phyloP scores from a whole-genome alignment of 2,329 filamentous ascomycete species.

The Chaetomiaceae sp. region DNA sequence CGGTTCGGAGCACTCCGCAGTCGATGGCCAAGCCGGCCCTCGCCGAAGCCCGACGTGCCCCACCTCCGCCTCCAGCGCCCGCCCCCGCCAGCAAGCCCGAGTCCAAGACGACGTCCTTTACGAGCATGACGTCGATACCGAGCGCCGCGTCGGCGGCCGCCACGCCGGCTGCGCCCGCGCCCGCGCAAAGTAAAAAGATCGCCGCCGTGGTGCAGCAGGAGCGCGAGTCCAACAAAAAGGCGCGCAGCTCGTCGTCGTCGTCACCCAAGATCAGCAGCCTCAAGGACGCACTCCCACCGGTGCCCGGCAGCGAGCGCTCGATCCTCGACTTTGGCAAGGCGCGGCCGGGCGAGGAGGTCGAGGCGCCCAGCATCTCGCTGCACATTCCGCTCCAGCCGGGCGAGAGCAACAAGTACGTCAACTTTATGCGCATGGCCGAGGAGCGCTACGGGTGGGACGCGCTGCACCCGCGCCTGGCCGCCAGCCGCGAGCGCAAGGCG shows the following conservation, averaged over 20 bases:
- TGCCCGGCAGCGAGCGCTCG: conserved; percentile 41
- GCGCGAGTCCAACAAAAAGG: conserved; percentile 36
- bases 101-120: conserved; percentile 25
- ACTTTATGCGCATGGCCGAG: conserved; percentile 90
- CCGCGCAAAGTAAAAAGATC: conserved; percentile 38
- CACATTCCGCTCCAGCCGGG: conserved; percentile 70
- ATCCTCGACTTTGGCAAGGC: conserved; percentile 59
- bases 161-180: conserved; percentile 11
- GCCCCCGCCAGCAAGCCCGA: conserved; percentile 19
- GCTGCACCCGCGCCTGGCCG: conserved; percentile 83
- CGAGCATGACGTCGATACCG: conserved; percentile 27
- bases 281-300: conserved; percentile 41
- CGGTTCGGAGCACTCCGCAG: conserved; percentile 23
- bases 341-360: conserved; percentile 53
- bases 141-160: conserved; percentile 26
- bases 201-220: conserved; percentile 44
- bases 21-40: conserved; percentile 25
- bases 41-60: conserved; percentile 29
- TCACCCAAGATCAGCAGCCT: conserved; percentile 47
- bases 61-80: conserved; percentile 33
- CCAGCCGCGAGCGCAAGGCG: conserved; percentile 79
- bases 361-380: conserved; percentile 74
- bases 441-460: conserved; percentile 93
- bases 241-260: conserved; percentile 37
- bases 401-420: conserved; percentile 84